Conservation (phyloP, 2,329 filamentous ascomycete species). For the Phialophora tarda region DNA sequence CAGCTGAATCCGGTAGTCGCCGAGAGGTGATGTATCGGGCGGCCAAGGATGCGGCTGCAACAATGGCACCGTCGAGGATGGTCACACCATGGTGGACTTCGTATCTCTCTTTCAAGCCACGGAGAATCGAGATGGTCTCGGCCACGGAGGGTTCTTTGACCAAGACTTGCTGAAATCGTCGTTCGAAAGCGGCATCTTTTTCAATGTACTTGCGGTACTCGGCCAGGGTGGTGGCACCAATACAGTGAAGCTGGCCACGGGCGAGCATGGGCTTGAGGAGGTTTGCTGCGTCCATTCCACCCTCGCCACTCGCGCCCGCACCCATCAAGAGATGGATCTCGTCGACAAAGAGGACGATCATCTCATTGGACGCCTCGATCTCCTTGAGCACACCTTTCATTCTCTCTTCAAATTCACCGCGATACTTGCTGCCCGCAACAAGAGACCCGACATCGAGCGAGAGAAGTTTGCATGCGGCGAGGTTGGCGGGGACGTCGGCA, state of each 20-base stretch:
- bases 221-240: slow-evolving; percentile 90
- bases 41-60: slow-evolving; percentile 87
- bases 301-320: slow-evolving; percentile 89
- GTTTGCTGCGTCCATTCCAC: slow-evolving; percentile 98
- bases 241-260: slow-evolving; percentile 94
- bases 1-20: slow-evolving; percentile 91
- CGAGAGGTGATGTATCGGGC: slow-evolving; percentile 90
- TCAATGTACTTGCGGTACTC: slow-evolving; percentile 99
- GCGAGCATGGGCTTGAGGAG: slow-evolving; percentile 98
- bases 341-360: slow-evolving; percentile 97
- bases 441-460: slow-evolving; percentile 94
- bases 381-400: slow-evolving; percentile 99
- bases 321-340: slow-evolving; percentile 99
- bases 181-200: slow-evolving; percentile 96
- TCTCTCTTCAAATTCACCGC: slow-evolving; percentile 97
- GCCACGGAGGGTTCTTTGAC: slow-evolving; percentile 89
- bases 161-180: slow-evolving; percentile 96
- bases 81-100: slow-evolving; percentile 98
- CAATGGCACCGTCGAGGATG: slow-evolving; percentile 91
- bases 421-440: slow-evolving; percentile 96
- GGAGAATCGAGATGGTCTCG: slow-evolving; percentile 97
- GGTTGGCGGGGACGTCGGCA: slow-evolving; percentile 91
- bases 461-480: slow-evolving; percentile 90
- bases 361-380: slow-evolving; percentile 91
- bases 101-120: slow-evolving; percentile 96